phyloP scores from a whole-genome alignment of 768 basidiomycete species.

The Postia placenta region DNA sequence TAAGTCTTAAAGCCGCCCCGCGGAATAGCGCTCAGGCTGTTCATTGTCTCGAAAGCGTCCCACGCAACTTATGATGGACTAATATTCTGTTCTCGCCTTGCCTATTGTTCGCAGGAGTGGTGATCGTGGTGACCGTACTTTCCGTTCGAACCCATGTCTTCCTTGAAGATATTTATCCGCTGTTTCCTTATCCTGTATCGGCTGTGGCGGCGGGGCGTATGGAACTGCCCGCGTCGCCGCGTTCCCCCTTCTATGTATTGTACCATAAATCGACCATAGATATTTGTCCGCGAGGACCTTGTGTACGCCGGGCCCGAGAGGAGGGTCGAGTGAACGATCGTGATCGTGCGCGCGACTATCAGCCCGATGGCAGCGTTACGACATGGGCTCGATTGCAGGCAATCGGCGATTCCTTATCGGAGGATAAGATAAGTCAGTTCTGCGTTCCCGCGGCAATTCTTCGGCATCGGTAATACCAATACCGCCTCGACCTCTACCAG shows the following conservation, averaged over 20 bases:
- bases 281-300: neutral
- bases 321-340: no score
- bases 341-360: slow-evolving; percentile 7
- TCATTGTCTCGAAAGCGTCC: neutral
- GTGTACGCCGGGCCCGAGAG: neutral
- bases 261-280: neutral
- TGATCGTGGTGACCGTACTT: neutral
- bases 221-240: neutral
- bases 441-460: no score
- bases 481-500: neutral
- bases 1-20: neutral
- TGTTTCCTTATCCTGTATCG: neutral
- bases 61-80: neutral
- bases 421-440: no score
- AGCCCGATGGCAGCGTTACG: slow-evolving; percentile 1
- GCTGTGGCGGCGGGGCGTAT: neutral
- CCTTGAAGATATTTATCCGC: slow-evolving; percentile 7
- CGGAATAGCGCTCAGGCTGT: no score
- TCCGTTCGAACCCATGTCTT: neutral
- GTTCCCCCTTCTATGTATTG: slow-evolving; percentile 1
- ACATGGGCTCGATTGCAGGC: neutral
- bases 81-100: neutral
- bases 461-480: no score
- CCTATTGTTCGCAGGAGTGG: neutral
- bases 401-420: no score